Evolutionary conservation across 2,329 filamentous ascomycete species (phyloP), one percentile per base, ranked within the genome.

Genomic region (Tolypocladium ovalisporum): DNA sequence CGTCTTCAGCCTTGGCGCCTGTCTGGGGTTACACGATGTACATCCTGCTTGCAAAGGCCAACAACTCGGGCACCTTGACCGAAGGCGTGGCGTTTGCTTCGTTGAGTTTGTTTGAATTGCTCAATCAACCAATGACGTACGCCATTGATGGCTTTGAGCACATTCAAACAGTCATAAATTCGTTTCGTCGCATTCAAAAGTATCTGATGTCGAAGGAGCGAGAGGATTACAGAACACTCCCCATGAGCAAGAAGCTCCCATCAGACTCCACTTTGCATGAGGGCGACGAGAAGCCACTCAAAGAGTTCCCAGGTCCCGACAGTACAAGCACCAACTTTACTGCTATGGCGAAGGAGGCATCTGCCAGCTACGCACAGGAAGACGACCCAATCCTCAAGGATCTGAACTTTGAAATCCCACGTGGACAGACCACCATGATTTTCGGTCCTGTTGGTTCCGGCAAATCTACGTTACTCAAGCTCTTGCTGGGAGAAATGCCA

Each of bases 401-500:
- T 5, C 51, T 64, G 27, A 61, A 54, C 35, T 55, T 64, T 35
- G 54, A 59, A 2, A 47, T 64, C 17, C 32, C 29, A 12, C 57
- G 54, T 19, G 59, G 57, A n/a, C 60, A 61, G 55, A 65, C 39
- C 0, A 63, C 63, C 22, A 63, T 66, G 58, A 56, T 66, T 32
- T 49, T 61, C 36, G 65, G 65, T 2, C 64, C 64, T 0, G 62
- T 66, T 15, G 65, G 64, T 7, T 62, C 55, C 1, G 64, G 65
- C 4, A 66, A 66, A 54, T 62, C 64, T 9, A 66, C 63, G 1
- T 40, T 66, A 13, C 54, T 64, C n/a, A 60, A 60, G 39, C 56
- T 62, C n/a, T 47, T 66, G 3, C 57, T 66, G 0, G 62, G 62
- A 17, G 65, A 66, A 56, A 54, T 65, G 32, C 62, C 62, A 9